Evolutionary conservation across 2,329 filamentous ascomycete species (phyloP).

Genomic region (Neofusicoccum sp.): DNA sequence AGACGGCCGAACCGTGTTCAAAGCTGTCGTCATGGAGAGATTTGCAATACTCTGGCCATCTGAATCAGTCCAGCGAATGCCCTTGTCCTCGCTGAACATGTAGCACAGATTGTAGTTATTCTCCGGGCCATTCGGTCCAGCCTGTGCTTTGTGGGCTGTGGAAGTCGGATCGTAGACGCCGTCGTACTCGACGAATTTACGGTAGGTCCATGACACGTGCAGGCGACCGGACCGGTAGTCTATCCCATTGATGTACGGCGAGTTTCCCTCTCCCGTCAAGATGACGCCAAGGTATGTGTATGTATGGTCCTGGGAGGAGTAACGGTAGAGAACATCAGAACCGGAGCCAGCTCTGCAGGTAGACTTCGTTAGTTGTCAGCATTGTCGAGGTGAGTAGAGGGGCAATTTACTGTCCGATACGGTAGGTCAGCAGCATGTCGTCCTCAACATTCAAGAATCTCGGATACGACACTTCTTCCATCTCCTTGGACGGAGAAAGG

Average conservation of each 20-base stretch:
- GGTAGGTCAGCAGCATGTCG: conserved; percentile 49
- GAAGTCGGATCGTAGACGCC: not conserved
- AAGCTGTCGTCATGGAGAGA: conserved; percentile 22
- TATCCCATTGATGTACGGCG: conserved; percentile 54
- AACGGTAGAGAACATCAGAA: conserved; percentile 38
- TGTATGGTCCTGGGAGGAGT: conserved; percentile 35
- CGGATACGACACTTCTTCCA: conserved; percentile 46
- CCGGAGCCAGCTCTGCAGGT: not conserved
- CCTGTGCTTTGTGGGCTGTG: conserved; percentile 1
- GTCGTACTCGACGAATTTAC: conserved; percentile 46
- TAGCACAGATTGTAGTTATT: conserved; percentile 55
- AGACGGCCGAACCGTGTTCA: conserved; percentile 35
- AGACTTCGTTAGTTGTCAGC: not conserved
- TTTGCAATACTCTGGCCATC: conserved; percentile 38
- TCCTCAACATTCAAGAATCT: conserved; percentile 45
- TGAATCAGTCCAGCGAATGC: conserved; percentile 45
- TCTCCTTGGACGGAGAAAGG: not conserved
- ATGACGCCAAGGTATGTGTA: conserved; percentile 45
- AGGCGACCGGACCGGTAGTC: conserved; percentile 37
- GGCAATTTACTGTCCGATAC: conserved; percentile 52
- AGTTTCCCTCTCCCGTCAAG: conserved; percentile 47
- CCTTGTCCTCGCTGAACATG: conserved; percentile 47
- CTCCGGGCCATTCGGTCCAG: conserved; percentile 2
- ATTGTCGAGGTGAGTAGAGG: conserved; percentile 40
- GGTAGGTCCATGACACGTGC: conserved; percentile 52